Evolutionary conservation across 345 rosid species (phyloP).

Genomic region (Salix viminalis): DNA sequence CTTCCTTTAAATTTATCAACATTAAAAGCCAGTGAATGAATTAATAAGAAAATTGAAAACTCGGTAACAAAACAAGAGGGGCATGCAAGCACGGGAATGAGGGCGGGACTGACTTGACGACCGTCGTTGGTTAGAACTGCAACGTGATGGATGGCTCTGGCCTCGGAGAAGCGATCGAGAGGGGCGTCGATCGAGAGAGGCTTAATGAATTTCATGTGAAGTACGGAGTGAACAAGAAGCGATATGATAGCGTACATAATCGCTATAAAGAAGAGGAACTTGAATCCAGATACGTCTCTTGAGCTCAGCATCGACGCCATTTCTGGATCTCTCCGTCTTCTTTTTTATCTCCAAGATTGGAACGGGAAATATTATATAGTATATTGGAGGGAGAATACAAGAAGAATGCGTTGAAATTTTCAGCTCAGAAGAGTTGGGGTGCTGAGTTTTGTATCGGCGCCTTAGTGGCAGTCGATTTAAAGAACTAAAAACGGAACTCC

Average conservation of each 20-base stretch:
- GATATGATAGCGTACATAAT: conserved; percentile 64
- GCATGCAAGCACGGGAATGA: background rate
- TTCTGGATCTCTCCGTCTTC: background rate
- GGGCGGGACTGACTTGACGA: conserved; percentile 60
- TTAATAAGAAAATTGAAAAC: background rate
- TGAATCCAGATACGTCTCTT: conserved; percentile 62
- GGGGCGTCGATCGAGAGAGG: conserved; percentile 81
- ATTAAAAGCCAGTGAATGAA: background rate
- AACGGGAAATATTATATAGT: background rate
- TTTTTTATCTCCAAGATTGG: background rate
- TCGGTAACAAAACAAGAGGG: background rate
- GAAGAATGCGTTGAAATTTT: background rate
- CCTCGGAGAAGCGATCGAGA: conserved; percentile 88
- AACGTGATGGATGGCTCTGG: conserved; percentile 82
- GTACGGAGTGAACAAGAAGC: conserved; percentile 43
- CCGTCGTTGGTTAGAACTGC: conserved; percentile 62
- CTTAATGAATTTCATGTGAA: conserved; percentile 57
- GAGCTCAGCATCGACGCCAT: conserved; percentile 54
- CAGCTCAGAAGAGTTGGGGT: background rate
- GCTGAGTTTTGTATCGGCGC: background rate
- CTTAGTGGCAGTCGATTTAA: background rate
- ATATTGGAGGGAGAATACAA: background rate
- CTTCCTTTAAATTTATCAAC: conserved; percentile 52
- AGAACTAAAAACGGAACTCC: too few relatives aligned
- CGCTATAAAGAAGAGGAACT: conserved; percentile 46